Conservation (phyloP, 257 asterid genomes). For the Scutellaria baicalensis region DNA sequence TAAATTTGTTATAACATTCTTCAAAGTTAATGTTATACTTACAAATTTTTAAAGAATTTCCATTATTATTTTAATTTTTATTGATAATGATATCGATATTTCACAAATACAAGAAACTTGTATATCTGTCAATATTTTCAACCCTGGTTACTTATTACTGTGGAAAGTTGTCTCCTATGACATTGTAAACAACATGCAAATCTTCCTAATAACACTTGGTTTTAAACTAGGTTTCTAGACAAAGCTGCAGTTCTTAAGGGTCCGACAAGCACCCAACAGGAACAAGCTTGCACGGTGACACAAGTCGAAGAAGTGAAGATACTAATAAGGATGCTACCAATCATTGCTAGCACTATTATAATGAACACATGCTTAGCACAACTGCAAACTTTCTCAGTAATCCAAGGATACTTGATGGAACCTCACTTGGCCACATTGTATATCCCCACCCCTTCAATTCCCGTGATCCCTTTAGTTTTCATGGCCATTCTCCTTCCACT, state of each 20-base stretch:
- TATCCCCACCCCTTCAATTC: slow-evolving; percentile 39
- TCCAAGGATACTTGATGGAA: slow-evolving; percentile 40
- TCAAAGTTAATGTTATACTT: no score
- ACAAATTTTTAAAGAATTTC: no score
- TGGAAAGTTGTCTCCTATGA: no score
- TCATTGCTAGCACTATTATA: slow-evolving; percentile 37
- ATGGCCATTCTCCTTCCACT: slow-evolving; percentile 37
- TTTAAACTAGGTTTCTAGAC: slow-evolving; percentile 29
- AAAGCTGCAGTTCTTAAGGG: slow-evolving; percentile 25
- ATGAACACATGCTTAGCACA: slow-evolving; percentile 52
- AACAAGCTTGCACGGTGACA: slow-evolving; percentile 35
- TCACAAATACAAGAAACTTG: no score
- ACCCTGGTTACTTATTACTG: no score
- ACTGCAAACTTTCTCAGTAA: slow-evolving; percentile 42
- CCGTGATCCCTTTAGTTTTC: slow-evolving; percentile 39
- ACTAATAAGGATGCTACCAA: slow-evolving; percentile 39
- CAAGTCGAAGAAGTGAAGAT: slow-evolving; percentile 53
- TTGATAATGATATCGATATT: no score
- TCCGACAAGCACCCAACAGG: neutral
- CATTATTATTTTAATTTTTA: no score
- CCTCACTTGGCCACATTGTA: slow-evolving; percentile 33
- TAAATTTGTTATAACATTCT: no score
- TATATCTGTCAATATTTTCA: no score
- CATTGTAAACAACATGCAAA: no score
- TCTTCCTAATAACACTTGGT: neutral